Conservation (phyloP, 2,329 filamentous ascomycete genomes). For the Zasmidium angulare region DNA sequence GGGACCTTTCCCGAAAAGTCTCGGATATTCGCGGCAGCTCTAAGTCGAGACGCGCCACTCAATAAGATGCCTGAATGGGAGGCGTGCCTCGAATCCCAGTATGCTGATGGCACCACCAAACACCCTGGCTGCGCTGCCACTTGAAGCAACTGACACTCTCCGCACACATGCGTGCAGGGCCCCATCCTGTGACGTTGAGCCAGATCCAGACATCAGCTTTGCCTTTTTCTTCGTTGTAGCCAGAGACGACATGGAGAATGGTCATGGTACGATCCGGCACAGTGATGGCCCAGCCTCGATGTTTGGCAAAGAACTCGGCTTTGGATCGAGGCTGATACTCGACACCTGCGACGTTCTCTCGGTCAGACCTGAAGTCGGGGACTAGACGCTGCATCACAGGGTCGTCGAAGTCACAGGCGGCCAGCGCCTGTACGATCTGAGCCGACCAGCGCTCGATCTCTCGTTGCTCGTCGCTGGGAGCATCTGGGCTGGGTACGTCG, state of each 20-base stretch:
- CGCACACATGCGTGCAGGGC: neutral
- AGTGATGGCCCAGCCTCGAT: neutral
- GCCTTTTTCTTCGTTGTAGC: neutral
- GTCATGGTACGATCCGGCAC: neutral
- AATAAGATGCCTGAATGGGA: slow-evolving; percentile 2
- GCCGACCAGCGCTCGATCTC: neutral
- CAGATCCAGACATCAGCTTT: slow-evolving; percentile 7
- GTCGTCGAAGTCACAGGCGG: neutral
- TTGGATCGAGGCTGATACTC: neutral
- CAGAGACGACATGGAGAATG: neutral
- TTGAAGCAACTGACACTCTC: slow-evolving; percentile 6
- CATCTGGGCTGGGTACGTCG: neutral
- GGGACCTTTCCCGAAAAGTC: no score
- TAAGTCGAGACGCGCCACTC: neutral
- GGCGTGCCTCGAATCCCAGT: neutral
- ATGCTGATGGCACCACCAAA: slow-evolving; percentile 8
- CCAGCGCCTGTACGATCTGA: slow-evolving; percentile 1
- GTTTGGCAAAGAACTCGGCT: slow-evolving; percentile 2
- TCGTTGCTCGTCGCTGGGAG: neutral
- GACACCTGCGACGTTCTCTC: neutral
- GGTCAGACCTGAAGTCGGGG: slow-evolving; percentile 5
- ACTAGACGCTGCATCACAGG: neutral
- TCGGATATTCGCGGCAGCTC: no score
- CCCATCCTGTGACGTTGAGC: slow-evolving; percentile 4
- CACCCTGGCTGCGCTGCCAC: slow-evolving; percentile 2